phyloP scores from a whole-genome alignment of 768 basidiomycete genomes.

The Mycena floridula region DNA sequence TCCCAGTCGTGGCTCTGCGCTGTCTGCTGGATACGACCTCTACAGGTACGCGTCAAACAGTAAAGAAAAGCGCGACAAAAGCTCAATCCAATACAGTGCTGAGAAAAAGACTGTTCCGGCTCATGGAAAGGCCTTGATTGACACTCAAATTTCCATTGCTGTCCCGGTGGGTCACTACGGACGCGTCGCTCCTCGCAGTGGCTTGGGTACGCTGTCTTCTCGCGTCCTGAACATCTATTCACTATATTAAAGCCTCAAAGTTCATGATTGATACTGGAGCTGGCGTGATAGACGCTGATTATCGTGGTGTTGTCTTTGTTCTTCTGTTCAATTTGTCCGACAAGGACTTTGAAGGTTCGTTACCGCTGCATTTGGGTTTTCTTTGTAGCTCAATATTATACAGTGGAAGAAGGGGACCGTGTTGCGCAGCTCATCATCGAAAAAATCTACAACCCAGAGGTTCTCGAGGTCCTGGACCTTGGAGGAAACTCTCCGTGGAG shows the following conservation, averaged over 20 bases:
- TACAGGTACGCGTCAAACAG: constrained; percentile 61
- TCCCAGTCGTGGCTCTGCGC: constrained; percentile 80
- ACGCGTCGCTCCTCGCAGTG: constrained; percentile 92
- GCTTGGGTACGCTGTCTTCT: constrained; percentile 62
- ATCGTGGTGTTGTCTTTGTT: constrained; percentile 86
- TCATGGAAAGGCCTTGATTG: constrained; percentile 84
- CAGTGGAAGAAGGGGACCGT: constrained; percentile 92
- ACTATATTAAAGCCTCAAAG: constrained; percentile 66
- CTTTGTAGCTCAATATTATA: neutral
- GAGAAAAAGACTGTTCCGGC: constrained; percentile 83
- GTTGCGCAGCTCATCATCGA: constrained; percentile 94
- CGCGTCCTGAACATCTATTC: neutral
- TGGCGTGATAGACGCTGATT: constrained; percentile 95
- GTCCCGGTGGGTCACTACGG: constrained; percentile 94
- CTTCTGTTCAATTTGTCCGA: constrained; percentile 91
- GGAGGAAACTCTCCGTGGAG: constrained; percentile 81
- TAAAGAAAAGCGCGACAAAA: too few species aligned
- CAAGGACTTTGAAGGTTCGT: constrained; percentile 76
- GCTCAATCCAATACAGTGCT: constrained; percentile 48
- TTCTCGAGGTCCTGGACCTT: constrained; percentile 85
- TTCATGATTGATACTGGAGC: constrained; percentile 98
- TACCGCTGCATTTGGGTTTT: neutral
- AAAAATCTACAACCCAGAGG: constrained; percentile 78
- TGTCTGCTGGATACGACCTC: constrained; percentile 93
- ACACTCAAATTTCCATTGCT: constrained; percentile 90